Conservation (phyloP, 2,329 filamentous ascomycete species). For the Pseudopithomyces chartarum region DNA sequence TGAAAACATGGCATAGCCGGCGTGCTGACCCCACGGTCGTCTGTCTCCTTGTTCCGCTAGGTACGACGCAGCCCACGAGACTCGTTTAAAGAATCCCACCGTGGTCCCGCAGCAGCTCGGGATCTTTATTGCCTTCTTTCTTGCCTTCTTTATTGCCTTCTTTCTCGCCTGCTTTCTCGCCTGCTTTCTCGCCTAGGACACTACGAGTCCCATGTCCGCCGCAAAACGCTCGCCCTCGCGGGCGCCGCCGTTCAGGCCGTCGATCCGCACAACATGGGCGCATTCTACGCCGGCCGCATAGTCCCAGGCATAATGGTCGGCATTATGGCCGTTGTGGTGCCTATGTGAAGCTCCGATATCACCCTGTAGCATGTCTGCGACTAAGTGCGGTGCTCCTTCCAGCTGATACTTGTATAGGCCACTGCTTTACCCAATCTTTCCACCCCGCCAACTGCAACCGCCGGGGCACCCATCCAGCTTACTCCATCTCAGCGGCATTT, state of each 20-base stretch:
- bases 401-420: slow-evolving; percentile 54
- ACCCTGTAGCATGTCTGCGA: slow-evolving; percentile 53
- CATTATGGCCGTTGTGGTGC: slow-evolving; percentile 50
- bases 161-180: slow-evolving; percentile 47
- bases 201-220: slow-evolving; percentile 55
- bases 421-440: background rate
- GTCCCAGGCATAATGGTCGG: slow-evolving; percentile 60
- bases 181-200: slow-evolving; percentile 55
- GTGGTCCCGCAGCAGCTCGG: slow-evolving; percentile 59
- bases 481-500: too few species aligned
- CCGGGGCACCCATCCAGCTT: slow-evolving; percentile 51
- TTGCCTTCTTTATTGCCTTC: slow-evolving; percentile 34
- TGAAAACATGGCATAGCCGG: slow-evolving; percentile 39
- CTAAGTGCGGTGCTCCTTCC: slow-evolving; percentile 53
- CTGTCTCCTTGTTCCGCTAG: slow-evolving; percentile 51
- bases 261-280: slow-evolving; percentile 50
- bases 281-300: slow-evolving; percentile 62
- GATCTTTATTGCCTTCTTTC: slow-evolving; percentile 33
- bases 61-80: slow-evolving; percentile 41
- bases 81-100: slow-evolving; percentile 52
- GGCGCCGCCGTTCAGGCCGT: slow-evolving; percentile 55
- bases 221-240: slow-evolving; percentile 51
- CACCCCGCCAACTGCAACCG: background rate
- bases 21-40: slow-evolving; percentile 52
- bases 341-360: slow-evolving; percentile 54